These are phyloP conservation scores for Orychophragmus violaceus DNA, from an alignment of 345 rosid species.

Conservation along the genomic window DNA sequence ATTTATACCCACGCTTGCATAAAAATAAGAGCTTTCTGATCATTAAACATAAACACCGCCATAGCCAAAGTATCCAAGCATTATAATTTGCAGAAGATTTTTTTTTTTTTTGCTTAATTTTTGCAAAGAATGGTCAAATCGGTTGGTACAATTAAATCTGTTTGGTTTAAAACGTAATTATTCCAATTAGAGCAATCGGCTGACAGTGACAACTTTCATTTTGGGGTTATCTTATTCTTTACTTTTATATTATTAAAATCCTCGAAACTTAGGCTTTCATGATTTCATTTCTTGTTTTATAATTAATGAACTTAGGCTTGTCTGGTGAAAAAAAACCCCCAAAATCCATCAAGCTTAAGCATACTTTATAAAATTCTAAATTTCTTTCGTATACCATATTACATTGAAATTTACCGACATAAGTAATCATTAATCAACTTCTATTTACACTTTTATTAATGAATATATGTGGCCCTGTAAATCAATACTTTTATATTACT, in stretches of 20 bases:
- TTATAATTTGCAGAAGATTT: background rate
- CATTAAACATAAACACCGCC: slow-evolving; percentile 83
- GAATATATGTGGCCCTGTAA: background rate
- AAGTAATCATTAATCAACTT: background rate
- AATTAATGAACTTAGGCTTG: slow-evolving; percentile 34
- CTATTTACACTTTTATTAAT: background rate
- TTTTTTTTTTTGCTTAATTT: background rate
- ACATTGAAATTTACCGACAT: background rate
- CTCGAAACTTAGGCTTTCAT: slow-evolving; percentile 42
- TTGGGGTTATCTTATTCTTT: slow-evolving; percentile 24
- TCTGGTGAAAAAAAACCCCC: slow-evolving; percentile 46
- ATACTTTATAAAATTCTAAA: slow-evolving; percentile 6
- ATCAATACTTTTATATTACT: background rate
- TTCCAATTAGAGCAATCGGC: slow-evolving; percentile 41
- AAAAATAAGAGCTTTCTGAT: slow-evolving; percentile 74
- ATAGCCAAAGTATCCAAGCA: slow-evolving; percentile 51
- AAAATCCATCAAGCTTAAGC: slow-evolving; percentile 17
- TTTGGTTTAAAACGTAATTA: slow-evolving; percentile 25
- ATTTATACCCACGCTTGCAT: slow-evolving; percentile 99
- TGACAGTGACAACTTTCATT: slow-evolving; percentile 70
- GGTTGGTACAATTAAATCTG: too few relatives aligned
- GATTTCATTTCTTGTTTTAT: slow-evolving; percentile 4
- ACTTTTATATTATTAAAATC: slow-evolving; percentile 13
- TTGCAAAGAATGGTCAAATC: too few relatives aligned
- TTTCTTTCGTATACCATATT: background rate